Percentiles rank a stretch among this genome's conserved stretches.
Evolutionary conservation across 2,329 filamentous ascomycete species (phyloP).

Genomic region (Alternaria ethzedia): DNA sequence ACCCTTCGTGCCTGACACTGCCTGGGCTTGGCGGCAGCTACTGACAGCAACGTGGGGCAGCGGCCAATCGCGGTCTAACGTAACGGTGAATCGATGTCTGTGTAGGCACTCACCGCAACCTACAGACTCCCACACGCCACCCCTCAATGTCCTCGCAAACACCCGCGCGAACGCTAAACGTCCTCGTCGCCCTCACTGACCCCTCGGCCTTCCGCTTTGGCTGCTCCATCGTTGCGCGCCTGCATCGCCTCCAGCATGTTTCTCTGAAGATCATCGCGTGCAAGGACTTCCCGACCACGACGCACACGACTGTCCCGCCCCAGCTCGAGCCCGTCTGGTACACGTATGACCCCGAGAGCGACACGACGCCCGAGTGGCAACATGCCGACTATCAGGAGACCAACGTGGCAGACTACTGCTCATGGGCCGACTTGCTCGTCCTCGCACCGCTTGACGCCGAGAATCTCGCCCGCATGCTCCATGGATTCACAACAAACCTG

Average conservation of each 20-base stretch:
- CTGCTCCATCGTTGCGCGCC: slow-evolving; percentile 68
- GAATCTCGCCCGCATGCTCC: slow-evolving; percentile 84
- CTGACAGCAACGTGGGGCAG: slow-evolving; percentile 7
- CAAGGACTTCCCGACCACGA: slow-evolving; percentile 30
- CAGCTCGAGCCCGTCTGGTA: slow-evolving; percentile 41
- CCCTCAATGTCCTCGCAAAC: slow-evolving; percentile 27
- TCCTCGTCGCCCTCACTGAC: slow-evolving; percentile 71
- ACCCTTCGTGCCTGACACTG: neutral
- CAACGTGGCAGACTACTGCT: slow-evolving; percentile 72
- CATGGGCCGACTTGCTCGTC: slow-evolving; percentile 88
- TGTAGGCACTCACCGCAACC: slow-evolving; percentile 1
- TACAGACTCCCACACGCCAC: slow-evolving; percentile 10
- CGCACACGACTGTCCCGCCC: slow-evolving; percentile 28
- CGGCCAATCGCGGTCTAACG: slow-evolving; percentile 34
- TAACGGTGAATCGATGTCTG: slow-evolving; percentile 3
- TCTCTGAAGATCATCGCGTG: slow-evolving; percentile 47
- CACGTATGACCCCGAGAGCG: slow-evolving; percentile 32
- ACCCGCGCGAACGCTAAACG: slow-evolving; percentile 44
- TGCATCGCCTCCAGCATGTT: slow-evolving; percentile 72
- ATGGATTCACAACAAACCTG: slow-evolving; percentile 80
- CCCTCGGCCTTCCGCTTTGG: slow-evolving; percentile 70
- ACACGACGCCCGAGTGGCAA: slow-evolving; percentile 28
- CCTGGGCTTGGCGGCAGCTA: neutral
- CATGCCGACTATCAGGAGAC: slow-evolving; percentile 49
- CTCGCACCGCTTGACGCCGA: slow-evolving; percentile 86